These are phyloP conservation scores for Middelhovenomyces tepae DNA, from an alignment of 805 yeast genomes.

Conservation along the genomic window DNA sequence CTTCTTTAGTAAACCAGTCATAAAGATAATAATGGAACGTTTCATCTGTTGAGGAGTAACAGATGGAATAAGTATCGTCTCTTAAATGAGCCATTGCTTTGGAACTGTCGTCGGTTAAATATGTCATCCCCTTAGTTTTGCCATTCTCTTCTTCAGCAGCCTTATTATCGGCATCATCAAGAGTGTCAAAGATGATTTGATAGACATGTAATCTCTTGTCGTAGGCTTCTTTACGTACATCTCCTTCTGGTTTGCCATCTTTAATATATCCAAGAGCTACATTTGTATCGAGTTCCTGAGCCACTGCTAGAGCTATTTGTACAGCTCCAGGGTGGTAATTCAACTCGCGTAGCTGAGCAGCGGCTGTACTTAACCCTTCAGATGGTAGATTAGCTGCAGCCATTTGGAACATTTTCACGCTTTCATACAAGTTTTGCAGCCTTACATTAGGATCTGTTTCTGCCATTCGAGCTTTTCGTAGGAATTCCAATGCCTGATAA, in stretches of 20 bases:
- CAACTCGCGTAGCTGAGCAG: conserved; percentile 65
- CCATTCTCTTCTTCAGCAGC: conserved; percentile 38
- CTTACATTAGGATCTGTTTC: conserved; percentile 65
- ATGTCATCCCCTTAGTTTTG: conserved; percentile 13
- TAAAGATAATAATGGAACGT: conserved; percentile 87
- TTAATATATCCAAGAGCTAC: conserved; percentile 47
- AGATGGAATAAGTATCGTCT: conserved; percentile 63
- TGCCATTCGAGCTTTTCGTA: conserved; percentile 75
- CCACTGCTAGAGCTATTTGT: conserved; percentile 68
- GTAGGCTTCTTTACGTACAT: conserved; percentile 42
- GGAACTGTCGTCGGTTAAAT: background rate
- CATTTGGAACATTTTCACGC: conserved; percentile 67
- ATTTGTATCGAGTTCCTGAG: conserved; percentile 58
- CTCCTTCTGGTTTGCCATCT: conserved; percentile 42
- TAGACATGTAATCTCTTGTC: conserved; percentile 53
- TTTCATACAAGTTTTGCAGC: conserved; percentile 57
- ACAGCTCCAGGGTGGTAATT: conserved; percentile 81
- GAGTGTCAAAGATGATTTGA: conserved; percentile 63
- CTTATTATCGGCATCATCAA: conserved; percentile 56
- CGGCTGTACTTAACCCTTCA: conserved; percentile 75
- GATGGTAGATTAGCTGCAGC: conserved; percentile 70
- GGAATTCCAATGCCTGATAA: conserved; percentile 86
- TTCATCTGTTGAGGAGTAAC: conserved; percentile 68
- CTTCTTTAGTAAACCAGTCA: conserved; percentile 82
- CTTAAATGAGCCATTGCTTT: conserved; percentile 38